Conservation (phyloP, 768 basidiomycete species). For the Dendrothele bispora region DNA sequence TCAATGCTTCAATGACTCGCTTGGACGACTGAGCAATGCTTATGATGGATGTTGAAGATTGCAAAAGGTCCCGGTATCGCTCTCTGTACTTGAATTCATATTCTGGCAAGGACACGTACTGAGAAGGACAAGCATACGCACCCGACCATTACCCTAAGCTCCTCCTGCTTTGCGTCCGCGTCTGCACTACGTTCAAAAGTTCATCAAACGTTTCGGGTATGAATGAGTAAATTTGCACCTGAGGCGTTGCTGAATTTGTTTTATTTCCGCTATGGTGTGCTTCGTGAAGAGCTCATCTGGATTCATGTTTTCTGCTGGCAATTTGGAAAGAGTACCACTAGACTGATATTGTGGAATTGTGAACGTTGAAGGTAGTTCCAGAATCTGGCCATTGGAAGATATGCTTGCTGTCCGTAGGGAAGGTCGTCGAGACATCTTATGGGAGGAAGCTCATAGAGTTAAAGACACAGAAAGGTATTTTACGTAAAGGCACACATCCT, state of each 20-base stretch:
- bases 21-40: conserved; percentile 69
- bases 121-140: conserved; percentile 44
- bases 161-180: conserved; percentile 86
- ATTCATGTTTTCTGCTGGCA: conserved; percentile 37
- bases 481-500: background rate
- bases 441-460: background rate
- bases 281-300: conserved; percentile 77
- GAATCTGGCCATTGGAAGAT: conserved; percentile 22
- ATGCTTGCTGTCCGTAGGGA: conserved; percentile 20
- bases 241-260: conserved; percentile 61
- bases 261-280: conserved; percentile 72
- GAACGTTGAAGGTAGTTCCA: conserved; percentile 15
- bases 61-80: conserved; percentile 84
- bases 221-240: conserved; percentile 42
- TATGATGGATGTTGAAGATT: conserved; percentile 84
- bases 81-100: conserved; percentile 69
- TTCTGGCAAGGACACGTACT: conserved; percentile 19
- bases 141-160: conserved; percentile 90
- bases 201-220: conserved; percentile 8
- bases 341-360: conserved; percentile 11
- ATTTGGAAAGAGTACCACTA: conserved; percentile 4
- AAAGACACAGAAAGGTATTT: background rate
- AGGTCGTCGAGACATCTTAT: conserved; percentile 14
- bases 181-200: conserved; percentile 51
- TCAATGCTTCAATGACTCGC: conserved; percentile 60